Base-by-base conservation (phyloP, 2,329 filamentous ascomycete species). In the Colletotrichum tanaceti region DNA sequence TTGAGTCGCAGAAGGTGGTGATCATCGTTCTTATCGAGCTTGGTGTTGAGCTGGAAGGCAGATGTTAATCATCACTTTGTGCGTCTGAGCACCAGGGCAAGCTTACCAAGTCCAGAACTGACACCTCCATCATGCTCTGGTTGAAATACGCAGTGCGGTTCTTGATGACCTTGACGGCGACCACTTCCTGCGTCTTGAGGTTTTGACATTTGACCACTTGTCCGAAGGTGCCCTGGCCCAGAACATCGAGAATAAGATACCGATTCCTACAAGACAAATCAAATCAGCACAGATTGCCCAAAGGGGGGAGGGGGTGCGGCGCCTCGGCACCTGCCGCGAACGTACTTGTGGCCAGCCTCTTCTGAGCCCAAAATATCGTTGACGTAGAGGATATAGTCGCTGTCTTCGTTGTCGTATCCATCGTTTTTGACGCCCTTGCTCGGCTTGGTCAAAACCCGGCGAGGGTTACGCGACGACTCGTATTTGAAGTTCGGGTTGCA, bases 51-150 rank as follows among this genome's bases (percentile, higher is more conserved):
- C 93, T 96, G 74, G 2, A 55, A 44, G 22, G 35, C 44, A 72
- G 43, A n/a, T 9, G 53, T 71, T 32, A 72, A 52, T 54, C 11
- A 65, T 7, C 22, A 28, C 22, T n/a, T 6, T 50, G 38, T n/a
- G 13, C 10, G n/a, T 20, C 41, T 18, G 38, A 20, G 35, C 32
- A 22, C 39, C 13, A 60, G 38, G 47, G 28, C 53, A 16, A 61
- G 74, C 88, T 66, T 85, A 97, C 93, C 85, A 99, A 78, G 80
- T 99, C 96, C 66, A 99, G 85, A 28, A 99, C 96, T 1, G 96
- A 99, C 39, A 99, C 96, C 78, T 99, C 96, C 96, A 99, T 99
- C 96, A 99, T 99, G 80, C 96, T 98, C 80, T 99, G 96, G 78
- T 99, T 99, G 84, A 99, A 99, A 80, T 99, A 99, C 44, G 96